Percentiles rank a stretch among this genome's conserved stretches.
Conservation (phyloP, 1,139 yeast genomes). For the Williopsis jadinii region DNA sequence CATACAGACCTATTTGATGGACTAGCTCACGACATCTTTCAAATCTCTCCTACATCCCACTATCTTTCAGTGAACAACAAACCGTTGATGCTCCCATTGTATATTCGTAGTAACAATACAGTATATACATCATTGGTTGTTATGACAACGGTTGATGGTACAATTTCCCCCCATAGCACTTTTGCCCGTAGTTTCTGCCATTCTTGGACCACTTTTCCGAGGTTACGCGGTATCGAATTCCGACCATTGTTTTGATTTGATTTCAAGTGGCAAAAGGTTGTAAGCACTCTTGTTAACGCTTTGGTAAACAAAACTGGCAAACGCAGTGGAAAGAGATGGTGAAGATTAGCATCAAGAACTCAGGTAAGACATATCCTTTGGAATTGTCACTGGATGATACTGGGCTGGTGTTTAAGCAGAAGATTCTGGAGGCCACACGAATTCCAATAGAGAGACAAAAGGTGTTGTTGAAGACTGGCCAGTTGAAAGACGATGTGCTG, state of each 20-base stretch:
- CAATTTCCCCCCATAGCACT: no score
- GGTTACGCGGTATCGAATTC: not conserved
- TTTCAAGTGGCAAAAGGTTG: conserved; percentile 1
- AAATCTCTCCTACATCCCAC: no score
- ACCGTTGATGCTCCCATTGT: no score
- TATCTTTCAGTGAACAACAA: no score
- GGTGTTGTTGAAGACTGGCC: conserved; percentile 84
- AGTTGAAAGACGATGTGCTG: conserved; percentile 61
- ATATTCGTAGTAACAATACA: no score
- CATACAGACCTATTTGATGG: not conserved
- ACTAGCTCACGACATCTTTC: no score
- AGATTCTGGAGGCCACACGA: conserved; percentile 65
- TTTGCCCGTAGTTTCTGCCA: no score
- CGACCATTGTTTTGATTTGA: conserved; percentile 2
- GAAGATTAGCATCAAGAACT: conserved; percentile 54
- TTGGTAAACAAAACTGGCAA: not conserved
- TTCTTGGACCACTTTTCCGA: no score
- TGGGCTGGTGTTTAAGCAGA: conserved; percentile 65
- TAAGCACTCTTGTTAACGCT: not conserved
- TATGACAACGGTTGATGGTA: no score
- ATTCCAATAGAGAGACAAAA: conserved; percentile 88
- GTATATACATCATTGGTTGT: no score
- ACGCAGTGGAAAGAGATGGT: conserved; percentile 5
- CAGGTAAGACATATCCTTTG: conserved; percentile 76
- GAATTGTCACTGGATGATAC: conserved; percentile 48